Evolutionary conservation across 1,284 basidiomycete species (phyloP).

Genomic region (Stereum hirsutum): DNA sequence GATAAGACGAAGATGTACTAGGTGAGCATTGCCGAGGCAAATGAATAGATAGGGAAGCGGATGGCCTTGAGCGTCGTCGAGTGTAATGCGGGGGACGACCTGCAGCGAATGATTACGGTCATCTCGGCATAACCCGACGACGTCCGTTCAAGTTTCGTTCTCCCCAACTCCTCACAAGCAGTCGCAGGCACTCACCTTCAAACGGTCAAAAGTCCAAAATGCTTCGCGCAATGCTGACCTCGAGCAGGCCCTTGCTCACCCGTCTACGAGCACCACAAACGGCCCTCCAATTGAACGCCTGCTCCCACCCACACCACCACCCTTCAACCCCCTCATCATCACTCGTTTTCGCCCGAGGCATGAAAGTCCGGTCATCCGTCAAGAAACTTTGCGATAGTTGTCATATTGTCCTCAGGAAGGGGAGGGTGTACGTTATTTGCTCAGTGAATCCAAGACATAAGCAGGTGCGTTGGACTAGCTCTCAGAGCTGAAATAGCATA

Average conservation of each 20-base stretch:
- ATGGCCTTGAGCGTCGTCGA: too few relatives aligned
- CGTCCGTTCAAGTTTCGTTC: too few relatives aligned
- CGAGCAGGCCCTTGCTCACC: constrained; percentile 47
- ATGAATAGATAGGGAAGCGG: too few relatives aligned
- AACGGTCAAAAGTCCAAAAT: constrained; percentile 25
- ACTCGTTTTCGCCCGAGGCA: constrained; percentile 55
- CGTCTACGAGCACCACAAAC: constrained; percentile 35
- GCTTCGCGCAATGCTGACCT: constrained; percentile 56
- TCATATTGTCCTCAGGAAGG: constrained; percentile 80
- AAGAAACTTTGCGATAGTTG: constrained; percentile 92
- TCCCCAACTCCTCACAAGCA: too few relatives aligned
- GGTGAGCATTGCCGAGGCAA: too few relatives aligned
- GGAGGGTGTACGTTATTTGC: constrained; percentile 90
- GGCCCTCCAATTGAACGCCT: constrained; percentile 22
- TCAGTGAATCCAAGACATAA: constrained; percentile 96
- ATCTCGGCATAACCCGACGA: too few relatives aligned
- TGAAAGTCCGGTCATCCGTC: constrained; percentile 95
- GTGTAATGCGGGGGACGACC: too few relatives aligned
- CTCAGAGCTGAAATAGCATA: too few relatives aligned
- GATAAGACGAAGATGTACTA: too few relatives aligned
- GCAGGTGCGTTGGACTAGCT: constrained; percentile 66
- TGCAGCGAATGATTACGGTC: too few relatives aligned
- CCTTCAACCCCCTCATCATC: constrained; percentile 14
- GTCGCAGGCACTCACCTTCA: too few relatives aligned
- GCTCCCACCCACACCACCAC: constrained; percentile 20